Evolutionary conservation across 768 basidiomycete species (phyloP), one percentile per base, ranked within the genome.

Genomic region (Pulveroboletus sp.): DNA sequence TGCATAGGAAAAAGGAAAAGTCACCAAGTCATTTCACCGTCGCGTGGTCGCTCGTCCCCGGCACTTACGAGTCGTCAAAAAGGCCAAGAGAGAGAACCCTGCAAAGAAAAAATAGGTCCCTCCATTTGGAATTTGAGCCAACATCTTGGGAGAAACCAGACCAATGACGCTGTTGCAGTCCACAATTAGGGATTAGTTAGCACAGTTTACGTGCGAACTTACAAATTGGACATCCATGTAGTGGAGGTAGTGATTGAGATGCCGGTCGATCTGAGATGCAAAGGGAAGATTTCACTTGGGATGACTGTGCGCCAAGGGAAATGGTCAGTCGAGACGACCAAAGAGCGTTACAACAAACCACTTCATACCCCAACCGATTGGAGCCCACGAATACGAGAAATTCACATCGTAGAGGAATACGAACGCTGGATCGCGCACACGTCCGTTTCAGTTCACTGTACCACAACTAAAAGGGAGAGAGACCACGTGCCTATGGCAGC

Each of bases 171-270:
- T 68, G 24, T 51, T 30, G 12, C 41, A 10, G 42, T n/a, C 12
- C 26, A 39, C 15, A 24, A 36, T 52, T 27, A 38, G 9, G 18
- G 0, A 18, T 47, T 10, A 37, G 27, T n/a, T 24, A 2, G n/a
- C 8, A 9, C 38, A 31, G 18, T 6, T 3, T 21, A 18, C 17
- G 8, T 39, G 37, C 14, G 15, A 7, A 51, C 59, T 9, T 50
- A 67, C 66, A 67, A 69, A 46, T 72, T 73, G 26, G 71, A 69
- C 56, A 71, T 69, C 73, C 73, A 74, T 21, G 71, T 72, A 0
- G 65, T 56, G 12, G 73, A 75, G 5, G 73, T 70, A 7, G 65
- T 74, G 24, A 74, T 66, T 0, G 73, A 72, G 24, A 73, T 69
- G 24, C 73, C 73, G 12, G 71, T 74, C 7, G 71, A 68, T 27